A percentile compares a stretch with the other conserved stretches of the same genome.
Conservation (phyloP, 2,329 filamentous ascomycete genomes). For the Aspergillus hortae region DNA sequence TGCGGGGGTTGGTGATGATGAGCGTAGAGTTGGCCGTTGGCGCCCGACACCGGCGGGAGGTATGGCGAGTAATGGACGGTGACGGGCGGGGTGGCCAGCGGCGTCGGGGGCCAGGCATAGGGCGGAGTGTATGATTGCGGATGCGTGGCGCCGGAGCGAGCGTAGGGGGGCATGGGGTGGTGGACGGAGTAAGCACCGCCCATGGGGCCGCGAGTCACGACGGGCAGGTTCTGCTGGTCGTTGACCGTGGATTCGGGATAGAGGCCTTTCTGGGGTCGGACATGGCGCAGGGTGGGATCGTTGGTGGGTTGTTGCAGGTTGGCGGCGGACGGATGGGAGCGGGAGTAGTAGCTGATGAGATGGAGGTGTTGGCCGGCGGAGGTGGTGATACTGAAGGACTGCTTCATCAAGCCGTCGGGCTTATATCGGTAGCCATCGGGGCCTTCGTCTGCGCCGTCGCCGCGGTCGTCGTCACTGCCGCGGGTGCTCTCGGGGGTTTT, state of each 20-base stretch:
- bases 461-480: slow-evolving; percentile 78
- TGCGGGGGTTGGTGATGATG: slow-evolving; percentile 23
- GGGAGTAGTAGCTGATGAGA: slow-evolving; percentile 93
- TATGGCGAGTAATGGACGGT: slow-evolving; percentile 36
- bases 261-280: slow-evolving; percentile 87
- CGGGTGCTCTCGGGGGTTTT: slow-evolving; percentile 82
- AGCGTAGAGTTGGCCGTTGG: slow-evolving; percentile 31
- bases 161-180: slow-evolving; percentile 54
- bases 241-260: slow-evolving; percentile 95
- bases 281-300: slow-evolving; percentile 74
- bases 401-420: slow-evolving; percentile 96
- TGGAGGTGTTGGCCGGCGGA: slow-evolving; percentile 87
- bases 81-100: slow-evolving; percentile 41
- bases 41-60: slow-evolving; percentile 31
- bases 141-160: slow-evolving; percentile 39
- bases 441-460: slow-evolving; percentile 63
- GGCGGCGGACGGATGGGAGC: slow-evolving; percentile 68
- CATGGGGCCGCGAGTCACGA: slow-evolving; percentile 73
- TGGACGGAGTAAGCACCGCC: slow-evolving; percentile 53
- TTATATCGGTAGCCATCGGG: slow-evolving; percentile 93
- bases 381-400: slow-evolving; percentile 98
- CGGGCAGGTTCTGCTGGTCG: slow-evolving; percentile 75
- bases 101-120: slow-evolving; percentile 45
- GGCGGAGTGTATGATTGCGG: slow-evolving; percentile 38
- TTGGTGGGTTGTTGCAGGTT: slow-evolving; percentile 77